Base-by-base conservation (phyloP, 2,329 filamentous ascomycete species). In the Aspergillus ruber region DNA sequence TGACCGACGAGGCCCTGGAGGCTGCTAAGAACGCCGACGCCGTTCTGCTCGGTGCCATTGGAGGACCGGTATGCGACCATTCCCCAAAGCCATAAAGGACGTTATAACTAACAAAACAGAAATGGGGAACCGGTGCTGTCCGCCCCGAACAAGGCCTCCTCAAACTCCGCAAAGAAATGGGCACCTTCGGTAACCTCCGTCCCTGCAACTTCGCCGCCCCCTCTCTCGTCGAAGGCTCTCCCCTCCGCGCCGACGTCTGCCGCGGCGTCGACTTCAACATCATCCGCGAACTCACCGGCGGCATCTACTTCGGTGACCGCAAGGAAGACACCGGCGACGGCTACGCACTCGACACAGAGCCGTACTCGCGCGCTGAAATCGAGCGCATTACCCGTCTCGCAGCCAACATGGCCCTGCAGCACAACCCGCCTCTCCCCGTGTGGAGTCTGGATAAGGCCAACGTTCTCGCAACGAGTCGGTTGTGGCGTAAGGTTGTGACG, bases 391-490 rank as follows among this genome's bases (percentile, higher is more conserved):
- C 86, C 8, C 80, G 90, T 35, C 78, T 96, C 38, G 90, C 85
- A 2, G 91, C 83, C 5, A 82, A 85, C 71, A 77, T 97, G 21
- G 91, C 91, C 3, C 77, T 90, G 45, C 84, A 85, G 43, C 81
- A 85, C 57, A 77, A 85, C 67, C 87, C 88, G 1, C 87, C 87
- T 1, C 77, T 84, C 33, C 85, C 85, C 47, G 88, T 96, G 42
- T 88, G 83, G 84, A 88, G 82, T 64, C 74, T 96, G 63, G 93
- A 97, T 73, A 97, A 97, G 82, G 93, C 91, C 47, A 97, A 97
- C 65, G 91, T 97, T 44, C 80, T 97, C 55, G 91, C 91, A 1
- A 95, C 90, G 12, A 88, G 84, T 65, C 77, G 91, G 38, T 75
- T 97, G 60, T 97, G 91, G 91, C 79, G 91, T 52, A 90, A 87